Conservation (phyloP, 495 filamentous ascomycete genomes). For the Pyrenula massariospora region DNA sequence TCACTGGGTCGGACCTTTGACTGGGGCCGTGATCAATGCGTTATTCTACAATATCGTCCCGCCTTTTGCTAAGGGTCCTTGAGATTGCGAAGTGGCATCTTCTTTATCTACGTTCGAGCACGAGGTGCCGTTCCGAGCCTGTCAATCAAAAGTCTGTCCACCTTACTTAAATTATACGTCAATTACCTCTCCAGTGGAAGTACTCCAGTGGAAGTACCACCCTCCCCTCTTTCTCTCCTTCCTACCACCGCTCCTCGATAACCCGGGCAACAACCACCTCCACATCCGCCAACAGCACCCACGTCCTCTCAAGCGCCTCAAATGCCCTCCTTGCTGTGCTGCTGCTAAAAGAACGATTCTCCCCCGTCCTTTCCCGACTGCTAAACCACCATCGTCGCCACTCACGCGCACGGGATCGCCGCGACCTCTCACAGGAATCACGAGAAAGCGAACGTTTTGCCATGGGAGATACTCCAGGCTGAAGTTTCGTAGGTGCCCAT, state of each 20-base stretch:
- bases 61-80: background rate
- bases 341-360: no score
- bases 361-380: no score
- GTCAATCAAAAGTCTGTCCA: no score
- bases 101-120: background rate
- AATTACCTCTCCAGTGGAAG: no score
- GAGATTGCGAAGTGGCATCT: background rate
- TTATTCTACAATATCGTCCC: background rate
- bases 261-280: slow-evolving; percentile 48
- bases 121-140: no score
- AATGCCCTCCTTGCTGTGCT: slow-evolving; percentile 44
- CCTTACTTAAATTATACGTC: no score
- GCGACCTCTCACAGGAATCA: slow-evolving; percentile 37
- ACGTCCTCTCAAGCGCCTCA: slow-evolving; percentile 48
- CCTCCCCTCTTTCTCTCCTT: no score
- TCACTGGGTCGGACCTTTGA: background rate
- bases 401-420: slow-evolving; percentile 28
- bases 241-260: no score
- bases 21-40: background rate
- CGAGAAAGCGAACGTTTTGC: slow-evolving; percentile 42
- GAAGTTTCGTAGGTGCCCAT: slow-evolving; percentile 2
- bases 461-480: slow-evolving; percentile 14
- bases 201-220: no score
- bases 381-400: slow-evolving; percentile 25
- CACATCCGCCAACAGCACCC: slow-evolving; percentile 42